These are phyloP conservation scores for Salix brachista DNA, from an alignment of 345 rosid species.

Conservation along the genomic window DNA sequence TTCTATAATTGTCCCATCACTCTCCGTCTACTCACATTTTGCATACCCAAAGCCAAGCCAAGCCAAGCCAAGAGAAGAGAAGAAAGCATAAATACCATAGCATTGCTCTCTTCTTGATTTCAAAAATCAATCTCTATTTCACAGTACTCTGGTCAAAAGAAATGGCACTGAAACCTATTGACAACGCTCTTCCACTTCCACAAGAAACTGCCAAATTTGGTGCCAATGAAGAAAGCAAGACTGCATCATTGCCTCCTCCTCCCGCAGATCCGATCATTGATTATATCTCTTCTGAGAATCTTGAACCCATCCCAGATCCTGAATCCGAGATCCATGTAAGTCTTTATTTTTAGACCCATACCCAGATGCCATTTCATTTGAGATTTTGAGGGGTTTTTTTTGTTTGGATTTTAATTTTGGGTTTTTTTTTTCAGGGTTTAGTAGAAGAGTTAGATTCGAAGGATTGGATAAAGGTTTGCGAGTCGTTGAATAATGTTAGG, in stretches of 20 bases:
- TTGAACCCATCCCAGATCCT: background rate
- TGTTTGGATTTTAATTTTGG: background rate
- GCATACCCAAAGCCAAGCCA: no score
- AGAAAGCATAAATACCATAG: background rate
- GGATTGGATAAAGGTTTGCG: slow-evolving; percentile 80
- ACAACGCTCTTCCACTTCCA: background rate
- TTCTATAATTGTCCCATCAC: no score
- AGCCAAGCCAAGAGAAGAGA: no score
- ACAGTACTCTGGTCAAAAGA: background rate
- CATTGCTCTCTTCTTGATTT: background rate
- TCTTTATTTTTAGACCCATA: background rate
- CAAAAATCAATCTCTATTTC: background rate
- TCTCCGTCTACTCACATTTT: background rate
- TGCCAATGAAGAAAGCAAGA: background rate
- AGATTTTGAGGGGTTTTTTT: background rate
- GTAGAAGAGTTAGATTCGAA: slow-evolving; percentile 76
- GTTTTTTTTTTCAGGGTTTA: slow-evolving; percentile 27
- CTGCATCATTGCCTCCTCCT: background rate
- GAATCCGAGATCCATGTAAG: background rate
- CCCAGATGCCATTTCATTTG: background rate
- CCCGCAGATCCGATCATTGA: background rate
- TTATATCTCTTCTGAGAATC: background rate
- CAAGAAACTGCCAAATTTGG: background rate
- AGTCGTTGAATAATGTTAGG: slow-evolving; percentile 74
- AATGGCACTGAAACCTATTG: background rate